Evolutionary conservation across 1,284 basidiomycete genomes (phyloP).

Genomic region (Kalmanozyma brasiliensis): DNA sequence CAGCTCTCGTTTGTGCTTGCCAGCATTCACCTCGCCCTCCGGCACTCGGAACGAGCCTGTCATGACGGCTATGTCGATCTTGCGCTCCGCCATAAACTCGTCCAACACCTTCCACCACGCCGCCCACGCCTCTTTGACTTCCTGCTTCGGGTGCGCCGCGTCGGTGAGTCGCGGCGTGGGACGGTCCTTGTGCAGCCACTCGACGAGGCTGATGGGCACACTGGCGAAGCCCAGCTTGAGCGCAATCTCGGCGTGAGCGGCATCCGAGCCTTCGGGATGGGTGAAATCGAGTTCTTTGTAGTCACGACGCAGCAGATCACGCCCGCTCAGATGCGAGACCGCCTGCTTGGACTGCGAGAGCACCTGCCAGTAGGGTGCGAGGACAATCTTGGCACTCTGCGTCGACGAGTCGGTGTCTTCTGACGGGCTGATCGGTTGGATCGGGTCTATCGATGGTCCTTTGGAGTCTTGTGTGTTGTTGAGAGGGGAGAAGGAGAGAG

Average conservation of each 20-base stretch:
- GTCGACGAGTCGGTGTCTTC: slow-evolving; percentile 34
- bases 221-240: slow-evolving; percentile 53
- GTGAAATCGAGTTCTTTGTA: slow-evolving; percentile 76
- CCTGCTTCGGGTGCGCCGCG: slow-evolving; percentile 24
- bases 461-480: slow-evolving; percentile 1
- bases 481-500: slow-evolving; percentile 28
- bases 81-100: slow-evolving; percentile 51
- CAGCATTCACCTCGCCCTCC: slow-evolving; percentile 38
- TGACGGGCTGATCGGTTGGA: slow-evolving; percentile 34
- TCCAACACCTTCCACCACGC: slow-evolving; percentile 52
- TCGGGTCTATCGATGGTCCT: slow-evolving; percentile 14
- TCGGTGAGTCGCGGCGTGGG: slow-evolving; percentile 3
- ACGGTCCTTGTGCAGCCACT: slow-evolving; percentile 55
- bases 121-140: slow-evolving; percentile 48
- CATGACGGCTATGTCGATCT: slow-evolving; percentile 55
- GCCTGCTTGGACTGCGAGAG: slow-evolving; percentile 77
- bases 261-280: slow-evolving; percentile 1
- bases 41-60: slow-evolving; percentile 51
- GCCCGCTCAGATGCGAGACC: slow-evolving; percentile 76
- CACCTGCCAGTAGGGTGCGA: slow-evolving; percentile 70
- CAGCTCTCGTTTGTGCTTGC: slow-evolving; percentile 58
- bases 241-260: slow-evolving; percentile 2
- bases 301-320: slow-evolving; percentile 85
- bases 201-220: slow-evolving; percentile 51
- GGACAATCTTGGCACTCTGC: slow-evolving; percentile 31